These are phyloP conservation scores for Colletotrichum lindemuthianum DNA, from an alignment of 2,329 filamentous ascomycete species.

Conservation along the genomic window DNA sequence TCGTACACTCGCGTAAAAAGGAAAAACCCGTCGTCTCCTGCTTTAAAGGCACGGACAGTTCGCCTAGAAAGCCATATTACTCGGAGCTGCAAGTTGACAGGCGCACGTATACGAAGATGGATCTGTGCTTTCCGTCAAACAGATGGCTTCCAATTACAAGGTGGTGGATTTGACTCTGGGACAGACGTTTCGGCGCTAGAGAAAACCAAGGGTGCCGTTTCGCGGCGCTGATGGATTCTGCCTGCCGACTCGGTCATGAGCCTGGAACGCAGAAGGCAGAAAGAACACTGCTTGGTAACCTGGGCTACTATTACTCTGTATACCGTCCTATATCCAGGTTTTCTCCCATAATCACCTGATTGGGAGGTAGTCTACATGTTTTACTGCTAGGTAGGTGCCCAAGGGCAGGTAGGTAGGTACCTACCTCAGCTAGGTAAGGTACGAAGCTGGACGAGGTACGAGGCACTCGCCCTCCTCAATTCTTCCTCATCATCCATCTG, in stretches of 20 bases:
- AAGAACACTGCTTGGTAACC: too few relatives aligned
- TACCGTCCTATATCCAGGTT: too few relatives aligned
- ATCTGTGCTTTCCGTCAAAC: conserved; percentile 10
- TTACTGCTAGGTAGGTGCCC: too few relatives aligned
- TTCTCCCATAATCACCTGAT: too few relatives aligned
- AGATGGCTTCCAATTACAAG: neutral
- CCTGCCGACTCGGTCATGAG: neutral
- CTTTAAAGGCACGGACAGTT: conserved; percentile 8
- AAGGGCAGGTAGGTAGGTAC: too few relatives aligned
- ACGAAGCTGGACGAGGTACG: neutral
- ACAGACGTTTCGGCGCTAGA: too few relatives aligned
- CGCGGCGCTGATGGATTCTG: conserved; percentile 2
- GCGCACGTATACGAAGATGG: conserved; percentile 30
- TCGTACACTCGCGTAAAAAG: conserved; percentile 23
- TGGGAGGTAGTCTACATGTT: too few relatives aligned
- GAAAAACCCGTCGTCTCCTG: neutral
- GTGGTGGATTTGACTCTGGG: too few relatives aligned
- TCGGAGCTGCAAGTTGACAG: conserved; percentile 25
- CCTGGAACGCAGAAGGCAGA: too few relatives aligned
- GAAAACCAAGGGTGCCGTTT: too few relatives aligned
- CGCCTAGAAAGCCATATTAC: conserved; percentile 11
- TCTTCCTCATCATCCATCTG: neutral
- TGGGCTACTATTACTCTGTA: too few relatives aligned
- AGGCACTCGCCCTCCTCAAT: conserved; percentile 3
- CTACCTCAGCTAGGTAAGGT: too few relatives aligned